Conservation (phyloP, 176 grass and related monocot species). For the Stipa capillata region DNA sequence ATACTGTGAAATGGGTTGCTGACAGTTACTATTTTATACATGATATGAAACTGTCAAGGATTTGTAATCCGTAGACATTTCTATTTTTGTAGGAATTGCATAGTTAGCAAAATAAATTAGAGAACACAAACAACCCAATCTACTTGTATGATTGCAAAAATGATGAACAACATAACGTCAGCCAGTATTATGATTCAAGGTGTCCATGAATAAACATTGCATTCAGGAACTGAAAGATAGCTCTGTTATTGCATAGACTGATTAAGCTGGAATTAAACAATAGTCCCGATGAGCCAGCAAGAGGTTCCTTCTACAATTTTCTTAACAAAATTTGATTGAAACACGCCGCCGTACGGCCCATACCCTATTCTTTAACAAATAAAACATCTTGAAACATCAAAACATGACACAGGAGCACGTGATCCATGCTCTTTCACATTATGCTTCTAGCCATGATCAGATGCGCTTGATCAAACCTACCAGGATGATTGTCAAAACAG, state of each 20-base stretch:
- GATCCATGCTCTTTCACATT: conserved; percentile 23
- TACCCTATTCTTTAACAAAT: neutral
- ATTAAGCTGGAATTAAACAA: neutral
- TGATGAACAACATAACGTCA: neutral
- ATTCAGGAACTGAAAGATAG: neutral
- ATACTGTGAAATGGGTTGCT: no score
- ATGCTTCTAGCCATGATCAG: conserved; percentile 50
- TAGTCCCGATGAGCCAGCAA: neutral
- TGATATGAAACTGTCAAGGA: no score
- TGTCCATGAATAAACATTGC: neutral
- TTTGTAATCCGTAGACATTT: neutral
- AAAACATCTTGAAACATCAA: conserved; percentile 2
- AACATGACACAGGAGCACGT: conserved; percentile 9
- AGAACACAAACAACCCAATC: neutral
- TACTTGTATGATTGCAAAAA: neutral
- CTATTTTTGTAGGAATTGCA: neutral
- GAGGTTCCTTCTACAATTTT: neutral
- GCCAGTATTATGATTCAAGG: neutral
- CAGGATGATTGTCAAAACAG: conserved; percentile 35
- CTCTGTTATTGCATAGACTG: neutral
- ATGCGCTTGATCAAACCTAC: conserved; percentile 74
- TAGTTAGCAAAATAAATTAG: neutral
- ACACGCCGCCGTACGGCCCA: neutral
- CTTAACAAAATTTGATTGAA: conserved; percentile 1
- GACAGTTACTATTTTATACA: no score